Evolutionary conservation across 129 eudicot species (phyloP).

Genomic region (Flaveria bidentis): DNA sequence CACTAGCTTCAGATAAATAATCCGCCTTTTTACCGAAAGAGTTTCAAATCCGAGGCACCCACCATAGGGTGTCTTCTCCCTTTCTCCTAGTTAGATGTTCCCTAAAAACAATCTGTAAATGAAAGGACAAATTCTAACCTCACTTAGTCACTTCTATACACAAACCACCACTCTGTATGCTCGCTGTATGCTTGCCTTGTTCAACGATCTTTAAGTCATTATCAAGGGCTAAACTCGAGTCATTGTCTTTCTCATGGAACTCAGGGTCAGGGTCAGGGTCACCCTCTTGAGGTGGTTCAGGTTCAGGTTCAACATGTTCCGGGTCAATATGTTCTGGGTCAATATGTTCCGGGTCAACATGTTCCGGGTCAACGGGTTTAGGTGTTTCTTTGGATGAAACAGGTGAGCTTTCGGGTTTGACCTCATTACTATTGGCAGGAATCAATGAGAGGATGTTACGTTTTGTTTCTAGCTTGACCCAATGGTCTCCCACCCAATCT

Average conservation of each 20-base stretch:
- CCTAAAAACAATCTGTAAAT: conserved; percentile 37
- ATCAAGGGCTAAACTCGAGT: conserved; percentile 18
- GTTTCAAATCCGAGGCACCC: conserved; percentile 24
- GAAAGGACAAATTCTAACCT: conserved; percentile 37
- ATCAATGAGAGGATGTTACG: conserved; percentile 50
- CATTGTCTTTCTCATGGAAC: conserved; percentile 18
- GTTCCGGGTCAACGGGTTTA: conserved; percentile 33
- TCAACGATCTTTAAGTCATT: conserved; percentile 10
- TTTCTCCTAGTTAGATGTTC: conserved; percentile 31
- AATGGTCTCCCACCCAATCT: conserved; percentile 88
- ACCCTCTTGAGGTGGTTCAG: conserved; percentile 3
- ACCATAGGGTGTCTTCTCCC: conserved; percentile 15
- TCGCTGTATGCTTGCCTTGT: conserved; percentile 25
- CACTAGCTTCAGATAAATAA: neutral
- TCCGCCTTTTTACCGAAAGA: conserved; percentile 22
- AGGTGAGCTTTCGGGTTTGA: conserved; percentile 37
- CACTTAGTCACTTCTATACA: conserved; percentile 36
- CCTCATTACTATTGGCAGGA: conserved; percentile 40
- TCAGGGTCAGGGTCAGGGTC: conserved; percentile 36
- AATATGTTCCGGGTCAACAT: conserved; percentile 9
- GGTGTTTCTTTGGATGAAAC: conserved; percentile 36
- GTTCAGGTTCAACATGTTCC: too few species aligned
- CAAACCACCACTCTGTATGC: conserved; percentile 19
- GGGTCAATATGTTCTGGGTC: neutral
- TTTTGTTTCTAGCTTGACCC: conserved; percentile 74